Evolutionary conservation across 495 filamentous ascomycete species (phyloP).

Genomic region (Geopyxis carbonaria): DNA sequence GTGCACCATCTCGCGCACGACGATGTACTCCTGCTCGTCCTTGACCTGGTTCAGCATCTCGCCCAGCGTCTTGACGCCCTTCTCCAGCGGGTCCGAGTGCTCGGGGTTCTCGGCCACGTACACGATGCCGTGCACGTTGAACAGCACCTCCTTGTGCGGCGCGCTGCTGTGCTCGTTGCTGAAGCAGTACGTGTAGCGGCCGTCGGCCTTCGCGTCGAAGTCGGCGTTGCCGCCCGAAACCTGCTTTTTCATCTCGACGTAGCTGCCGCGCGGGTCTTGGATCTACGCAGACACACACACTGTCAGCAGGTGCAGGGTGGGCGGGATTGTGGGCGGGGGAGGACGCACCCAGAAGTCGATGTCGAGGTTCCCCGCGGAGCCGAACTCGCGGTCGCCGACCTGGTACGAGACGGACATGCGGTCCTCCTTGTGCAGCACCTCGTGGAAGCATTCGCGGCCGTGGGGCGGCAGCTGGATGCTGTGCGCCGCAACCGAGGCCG

Average conservation of each 20-base stretch:
- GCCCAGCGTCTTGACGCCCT: constrained; percentile 72
- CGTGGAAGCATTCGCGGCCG: constrained; percentile 92
- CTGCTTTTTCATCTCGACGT: constrained; percentile 59
- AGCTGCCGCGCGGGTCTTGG: constrained; percentile 55
- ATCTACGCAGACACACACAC: constrained; percentile 39
- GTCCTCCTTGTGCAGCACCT: constrained; percentile 79
- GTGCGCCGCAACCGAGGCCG: constrained; percentile 41
- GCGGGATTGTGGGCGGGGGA: not conserved
- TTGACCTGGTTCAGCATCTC: constrained; percentile 80
- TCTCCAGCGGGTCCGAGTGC: constrained; percentile 72
- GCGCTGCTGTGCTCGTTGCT: constrained; percentile 93
- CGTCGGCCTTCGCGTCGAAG: constrained; percentile 70
- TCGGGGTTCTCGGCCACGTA: constrained; percentile 83
- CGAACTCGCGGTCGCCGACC: constrained; percentile 92
- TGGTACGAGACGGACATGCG: constrained; percentile 98
- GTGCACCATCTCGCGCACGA: constrained; percentile 85
- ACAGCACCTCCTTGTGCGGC: constrained; percentile 87
- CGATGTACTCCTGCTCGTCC: constrained; percentile 90
- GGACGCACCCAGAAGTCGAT: constrained; percentile 88
- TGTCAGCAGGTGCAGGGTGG: not conserved
- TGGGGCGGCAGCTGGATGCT: constrained; percentile 89
- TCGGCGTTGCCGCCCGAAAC: constrained; percentile 83
- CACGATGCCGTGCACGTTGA: constrained; percentile 97
- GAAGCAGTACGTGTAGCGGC: constrained; percentile 92
- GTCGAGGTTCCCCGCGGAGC: constrained; percentile 82